Base-by-base conservation (phyloP, 1,139 yeast species). In the Blastobotrys serpentis region DNA sequence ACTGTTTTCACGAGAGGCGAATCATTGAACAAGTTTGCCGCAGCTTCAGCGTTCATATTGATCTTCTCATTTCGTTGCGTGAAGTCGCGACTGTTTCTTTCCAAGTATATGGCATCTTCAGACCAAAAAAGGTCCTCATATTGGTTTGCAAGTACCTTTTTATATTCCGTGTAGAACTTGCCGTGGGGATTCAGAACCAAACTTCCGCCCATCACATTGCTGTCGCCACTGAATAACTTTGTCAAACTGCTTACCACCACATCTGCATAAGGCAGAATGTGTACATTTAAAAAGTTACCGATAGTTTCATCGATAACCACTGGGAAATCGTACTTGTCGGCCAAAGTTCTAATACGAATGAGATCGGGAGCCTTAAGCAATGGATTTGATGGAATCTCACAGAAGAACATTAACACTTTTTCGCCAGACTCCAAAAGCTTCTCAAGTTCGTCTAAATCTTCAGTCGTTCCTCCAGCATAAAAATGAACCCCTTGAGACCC, bases 361-460 rank as follows among this genome's bases (percentile, higher is more conserved):
- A 92, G 72, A 63, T 92, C 80, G 1, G 97, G 96, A 32, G 96
- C 83, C 61, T 82, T 85, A 56, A 92, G 73, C 52, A 89, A 72
- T 8, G 98, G 98, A 66, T 90, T 90, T 0, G 96, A 85, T 0
- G 98, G 98, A 57, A 95, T 84, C 68, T 94, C 98, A 62, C 96
- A 85, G 64, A 87, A 87, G 34, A 92, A 75, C 0, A 82, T 82
- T 40, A 89, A 74, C 37, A 82, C 78, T 47, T 73, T 70, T 53
- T 78, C 84, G 2, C 96, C 96, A 0, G 70, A 54, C 49, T 74
- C 78, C 51, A 92, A 73, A 37, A 77, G 71, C 11, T 61, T 58
- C 61, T 88, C 94, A 38, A 92, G 69, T 46, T 79, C 79, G 40
- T 75, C 79, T 58, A 92, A 71, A 2, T 94, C 84, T 10, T 71